Conservation (phyloP, 73 alveolate species). For the Effrenium voratum region DNA sequence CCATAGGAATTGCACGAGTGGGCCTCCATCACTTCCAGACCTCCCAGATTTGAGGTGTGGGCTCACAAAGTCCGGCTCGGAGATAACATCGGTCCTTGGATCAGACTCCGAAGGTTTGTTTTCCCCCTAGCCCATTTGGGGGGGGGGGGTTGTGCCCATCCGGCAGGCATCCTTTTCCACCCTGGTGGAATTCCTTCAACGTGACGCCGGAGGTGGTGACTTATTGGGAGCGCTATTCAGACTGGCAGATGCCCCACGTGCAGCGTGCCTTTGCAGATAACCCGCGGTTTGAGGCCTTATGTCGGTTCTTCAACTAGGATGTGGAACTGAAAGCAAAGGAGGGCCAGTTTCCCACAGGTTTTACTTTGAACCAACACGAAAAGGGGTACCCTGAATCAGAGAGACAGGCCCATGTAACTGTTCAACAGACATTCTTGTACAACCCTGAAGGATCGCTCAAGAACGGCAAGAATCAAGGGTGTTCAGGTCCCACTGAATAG, state of each 20-base stretch:
- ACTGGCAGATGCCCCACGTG: constrained; percentile 86
- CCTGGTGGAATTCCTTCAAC: constrained; percentile 73
- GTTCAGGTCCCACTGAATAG: no score
- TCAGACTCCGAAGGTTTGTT: not conserved
- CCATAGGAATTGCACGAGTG: no score
- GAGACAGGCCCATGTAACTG: no score
- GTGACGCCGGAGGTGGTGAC: constrained; percentile 43
- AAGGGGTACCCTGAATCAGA: not conserved
- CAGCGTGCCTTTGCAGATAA: constrained; percentile 16
- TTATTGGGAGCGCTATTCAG: constrained; percentile 75
- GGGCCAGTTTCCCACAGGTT: not conserved
- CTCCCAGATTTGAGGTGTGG: not conserved
- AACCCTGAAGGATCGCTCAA: no score
- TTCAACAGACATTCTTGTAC: no score
- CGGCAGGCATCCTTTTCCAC: constrained; percentile 58
- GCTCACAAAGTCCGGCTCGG: not conserved
- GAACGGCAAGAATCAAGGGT: no score
- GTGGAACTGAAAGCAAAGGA: not conserved
- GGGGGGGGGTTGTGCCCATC: not conserved
- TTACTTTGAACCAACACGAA: not conserved
- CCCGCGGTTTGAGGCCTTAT: not conserved
- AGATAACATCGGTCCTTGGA: not conserved
- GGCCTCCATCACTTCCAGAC: no score
- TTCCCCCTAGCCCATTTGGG: not conserved
- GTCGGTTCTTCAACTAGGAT: not conserved